Evolutionary conservation across 306 rosid genomes (phyloP).

Genomic region (Prunus padus): DNA sequence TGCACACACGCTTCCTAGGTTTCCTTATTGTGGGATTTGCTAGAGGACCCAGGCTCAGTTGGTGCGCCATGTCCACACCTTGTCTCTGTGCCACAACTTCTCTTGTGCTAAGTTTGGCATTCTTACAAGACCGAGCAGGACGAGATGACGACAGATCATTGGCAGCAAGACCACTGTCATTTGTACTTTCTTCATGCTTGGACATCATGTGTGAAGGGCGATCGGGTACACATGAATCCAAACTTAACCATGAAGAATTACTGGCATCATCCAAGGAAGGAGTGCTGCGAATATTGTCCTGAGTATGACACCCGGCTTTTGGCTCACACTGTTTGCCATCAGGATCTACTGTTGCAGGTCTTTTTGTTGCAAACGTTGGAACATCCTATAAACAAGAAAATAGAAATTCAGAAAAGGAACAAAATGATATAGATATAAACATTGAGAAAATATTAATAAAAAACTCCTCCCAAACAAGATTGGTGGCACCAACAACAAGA

Average conservation of each 20-base stretch:
- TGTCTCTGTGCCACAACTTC: slow-evolving; percentile 27
- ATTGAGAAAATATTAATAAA: neutral
- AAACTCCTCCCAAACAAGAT: neutral
- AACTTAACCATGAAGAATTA: slow-evolving; percentile 59
- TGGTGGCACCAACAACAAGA: neutral
- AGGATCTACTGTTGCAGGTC: slow-evolving; percentile 17
- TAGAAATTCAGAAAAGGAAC: slow-evolving; percentile 4
- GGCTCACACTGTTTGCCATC: slow-evolving; percentile 31
- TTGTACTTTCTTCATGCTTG: slow-evolving; percentile 17
- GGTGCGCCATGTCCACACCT: slow-evolving; percentile 37
- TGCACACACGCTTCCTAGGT: slow-evolving; percentile 48
- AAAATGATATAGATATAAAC: neutral
- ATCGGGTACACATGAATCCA: slow-evolving; percentile 56
- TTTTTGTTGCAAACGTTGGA: slow-evolving; percentile 19
- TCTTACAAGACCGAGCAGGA: slow-evolving; percentile 34
- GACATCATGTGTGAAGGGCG: slow-evolving; percentile 22
- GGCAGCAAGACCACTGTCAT: slow-evolving; percentile 25
- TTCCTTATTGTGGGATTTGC: slow-evolving; percentile 35
- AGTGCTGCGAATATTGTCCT: slow-evolving; percentile 28
- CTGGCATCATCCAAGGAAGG: slow-evolving; percentile 46
- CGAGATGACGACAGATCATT: slow-evolving; percentile 31
- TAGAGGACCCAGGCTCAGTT: slow-evolving; percentile 40
- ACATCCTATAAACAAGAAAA: slow-evolving; percentile 46
- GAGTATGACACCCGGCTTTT: slow-evolving; percentile 30
- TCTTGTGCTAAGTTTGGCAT: slow-evolving; percentile 31